phyloP scores from a whole-genome alignment of 2,329 filamentous ascomycete genomes.

The Colletotrichum neosansevieriae region DNA sequence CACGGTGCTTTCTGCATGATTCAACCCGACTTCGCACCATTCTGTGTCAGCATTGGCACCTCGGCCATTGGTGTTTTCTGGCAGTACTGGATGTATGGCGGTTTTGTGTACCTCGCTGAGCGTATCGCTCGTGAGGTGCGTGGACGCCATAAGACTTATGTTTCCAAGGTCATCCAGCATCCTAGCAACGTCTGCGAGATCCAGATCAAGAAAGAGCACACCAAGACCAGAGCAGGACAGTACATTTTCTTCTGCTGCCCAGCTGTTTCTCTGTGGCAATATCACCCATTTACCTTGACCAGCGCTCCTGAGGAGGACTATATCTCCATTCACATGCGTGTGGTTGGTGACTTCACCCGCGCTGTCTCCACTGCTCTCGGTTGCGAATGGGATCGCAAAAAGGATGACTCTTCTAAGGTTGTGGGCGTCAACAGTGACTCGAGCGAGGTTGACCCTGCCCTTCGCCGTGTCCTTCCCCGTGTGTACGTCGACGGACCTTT shows the following conservation, averaged over 20 bases:
- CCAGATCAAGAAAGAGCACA: slow-evolving; percentile 91
- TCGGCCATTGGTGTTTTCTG: slow-evolving; percentile 82
- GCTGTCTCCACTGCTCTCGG: slow-evolving; percentile 77
- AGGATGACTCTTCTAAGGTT: slow-evolving; percentile 71
- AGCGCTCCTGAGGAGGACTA: slow-evolving; percentile 92
- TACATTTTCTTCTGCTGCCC: slow-evolving; percentile 93
- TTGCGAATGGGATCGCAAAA: slow-evolving; percentile 77
- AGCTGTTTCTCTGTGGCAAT: slow-evolving; percentile 88
- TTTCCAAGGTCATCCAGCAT: slow-evolving; percentile 91
- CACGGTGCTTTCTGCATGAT: slow-evolving; percentile 94
- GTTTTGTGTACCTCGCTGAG: slow-evolving; percentile 84
- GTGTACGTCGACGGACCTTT: slow-evolving; percentile 89
- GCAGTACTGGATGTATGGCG: slow-evolving; percentile 91
- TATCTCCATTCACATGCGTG: slow-evolving; percentile 87
- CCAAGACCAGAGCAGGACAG: slow-evolving; percentile 83
- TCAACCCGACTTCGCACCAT: slow-evolving; percentile 83
- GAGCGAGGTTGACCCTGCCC: slow-evolving; percentile 73
- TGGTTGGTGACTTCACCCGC: slow-evolving; percentile 85
- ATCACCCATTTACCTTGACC: slow-evolving; percentile 88
- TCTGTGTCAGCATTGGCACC: slow-evolving; percentile 76
- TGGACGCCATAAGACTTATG: slow-evolving; percentile 85
- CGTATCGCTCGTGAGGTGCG: slow-evolving; percentile 82
- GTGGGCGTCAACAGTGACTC: slow-evolving; percentile 74
- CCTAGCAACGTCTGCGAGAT: slow-evolving; percentile 91
- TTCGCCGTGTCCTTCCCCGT: slow-evolving; percentile 80